Evolutionary conservation across 73 alveolate genomes (phyloP).

Genomic region (Stentor roeselii): DNA sequence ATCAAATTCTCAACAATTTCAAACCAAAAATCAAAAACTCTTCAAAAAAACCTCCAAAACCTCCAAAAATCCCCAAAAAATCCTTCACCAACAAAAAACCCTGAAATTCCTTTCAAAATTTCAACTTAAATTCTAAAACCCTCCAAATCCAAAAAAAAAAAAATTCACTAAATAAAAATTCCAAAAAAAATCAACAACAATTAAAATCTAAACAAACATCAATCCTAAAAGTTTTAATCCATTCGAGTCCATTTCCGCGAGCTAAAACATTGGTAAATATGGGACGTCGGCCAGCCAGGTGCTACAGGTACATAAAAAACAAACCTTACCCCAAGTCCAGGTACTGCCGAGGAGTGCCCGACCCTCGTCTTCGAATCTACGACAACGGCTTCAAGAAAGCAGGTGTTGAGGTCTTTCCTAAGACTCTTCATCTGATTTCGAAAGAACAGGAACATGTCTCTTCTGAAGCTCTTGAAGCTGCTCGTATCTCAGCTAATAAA

Average conservation of each 20-base stretch:
- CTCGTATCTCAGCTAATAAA: constrained; percentile 98
- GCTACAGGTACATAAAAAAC: constrained; percentile 90
- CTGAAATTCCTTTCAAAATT: too few relatives aligned
- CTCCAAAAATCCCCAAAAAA: too few relatives aligned
- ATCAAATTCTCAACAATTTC: too few relatives aligned
- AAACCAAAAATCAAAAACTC: too few relatives aligned
- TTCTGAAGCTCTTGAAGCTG: constrained; percentile 99
- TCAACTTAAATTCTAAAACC: too few relatives aligned
- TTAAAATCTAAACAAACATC: too few relatives aligned
- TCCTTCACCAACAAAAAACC: too few relatives aligned
- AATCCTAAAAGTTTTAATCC: too few relatives aligned
- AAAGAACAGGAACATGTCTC: constrained; percentile 95
- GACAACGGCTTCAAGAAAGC: constrained; percentile 73
- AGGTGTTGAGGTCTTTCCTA: constrained; percentile 42
- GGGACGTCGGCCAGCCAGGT: constrained; percentile 97
- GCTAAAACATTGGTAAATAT: constrained; percentile 27
- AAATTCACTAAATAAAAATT: too few relatives aligned
- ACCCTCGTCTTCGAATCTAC: constrained; percentile 83
- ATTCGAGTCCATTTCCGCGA: neutral
- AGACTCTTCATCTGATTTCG: constrained; percentile 86
- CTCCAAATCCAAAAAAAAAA: too few relatives aligned
- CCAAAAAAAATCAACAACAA: too few relatives aligned
- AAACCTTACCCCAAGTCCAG: constrained; percentile 99
- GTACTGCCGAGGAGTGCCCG: constrained; percentile 93
- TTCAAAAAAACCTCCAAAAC: too few relatives aligned